These are phyloP conservation scores for Telopea speciosissima DNA, from an alignment of 177 flowering plant species.

Conservation along the genomic window DNA sequence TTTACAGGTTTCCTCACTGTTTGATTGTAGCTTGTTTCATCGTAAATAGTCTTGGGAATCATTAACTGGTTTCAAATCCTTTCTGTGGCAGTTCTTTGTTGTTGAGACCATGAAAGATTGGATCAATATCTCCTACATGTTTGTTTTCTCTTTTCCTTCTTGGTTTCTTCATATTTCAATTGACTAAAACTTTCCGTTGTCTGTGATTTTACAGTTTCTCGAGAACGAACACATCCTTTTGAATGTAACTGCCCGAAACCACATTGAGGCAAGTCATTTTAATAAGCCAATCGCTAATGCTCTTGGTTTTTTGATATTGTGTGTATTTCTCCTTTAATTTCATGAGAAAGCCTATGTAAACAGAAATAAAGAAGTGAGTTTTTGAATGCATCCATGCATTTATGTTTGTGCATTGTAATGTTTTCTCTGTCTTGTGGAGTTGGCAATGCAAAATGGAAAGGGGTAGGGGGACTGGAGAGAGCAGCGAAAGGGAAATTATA, in stretches of 20 bases:
- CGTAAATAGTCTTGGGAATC: not conserved
- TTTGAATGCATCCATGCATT: too few species aligned
- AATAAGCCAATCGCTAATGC: not conserved
- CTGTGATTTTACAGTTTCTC: constrained; percentile 49
- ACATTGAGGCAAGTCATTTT: constrained; percentile 60
- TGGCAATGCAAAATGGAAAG: too few species aligned
- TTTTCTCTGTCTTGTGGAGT: not conserved
- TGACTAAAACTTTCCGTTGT: not conserved
- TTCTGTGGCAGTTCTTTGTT: not conserved
- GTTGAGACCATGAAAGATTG: not conserved
- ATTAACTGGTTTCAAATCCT: not conserved
- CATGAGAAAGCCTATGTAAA: not conserved
- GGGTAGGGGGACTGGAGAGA: not conserved
- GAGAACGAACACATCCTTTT: constrained; percentile 72
- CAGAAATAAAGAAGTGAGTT: too few species aligned
- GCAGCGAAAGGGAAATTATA: too few species aligned
- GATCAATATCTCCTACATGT: not conserved
- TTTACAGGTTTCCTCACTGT: constrained; percentile 43
- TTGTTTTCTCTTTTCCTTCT: not conserved
- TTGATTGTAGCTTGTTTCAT: not conserved
- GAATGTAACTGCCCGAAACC: constrained; percentile 54
- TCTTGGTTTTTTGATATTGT: not conserved
- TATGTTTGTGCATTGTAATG: too few species aligned
- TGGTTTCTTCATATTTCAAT: not conserved
- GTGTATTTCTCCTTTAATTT: not conserved